Evolutionary conservation across 2,329 filamentous ascomycete genomes (phyloP), one percentile per base, ranked within the genome.

Genomic region (Nannizzia gypsea): DNA sequence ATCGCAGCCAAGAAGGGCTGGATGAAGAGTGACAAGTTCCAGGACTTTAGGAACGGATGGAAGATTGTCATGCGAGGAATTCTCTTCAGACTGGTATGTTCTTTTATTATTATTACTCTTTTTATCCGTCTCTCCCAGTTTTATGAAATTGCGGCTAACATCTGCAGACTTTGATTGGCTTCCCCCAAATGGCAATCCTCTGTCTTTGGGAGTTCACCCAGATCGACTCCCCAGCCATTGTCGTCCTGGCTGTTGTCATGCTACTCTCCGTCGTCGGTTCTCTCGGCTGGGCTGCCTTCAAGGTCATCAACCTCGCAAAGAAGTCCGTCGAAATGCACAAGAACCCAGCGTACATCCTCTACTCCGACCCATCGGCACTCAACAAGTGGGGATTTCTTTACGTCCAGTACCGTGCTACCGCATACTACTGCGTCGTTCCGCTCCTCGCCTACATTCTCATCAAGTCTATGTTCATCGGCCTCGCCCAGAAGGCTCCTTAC

Each of bases 371-470:
- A n/a, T 83, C 89, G 64, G 86, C 88, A 58, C 82, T 97, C 64
- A 96, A 96, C 82, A 95, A 96, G 76, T 96, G 91, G 92, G 92
- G 92, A 22, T 96, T 96, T 79, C 83, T 97, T 65, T 97, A 97
- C 71, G 90, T 97, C 44, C 91, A 96, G 73, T 96, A 95, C 81
- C 88, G 92, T 68, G 92, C 92, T 42, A 92, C 90, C 1, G 90
- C 90, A 42, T 96, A 96, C 81, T 96, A 95, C 78, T 96, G 92
- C 74, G 89, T 96, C 67, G 82, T 95, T 38, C 89, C 90, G 0
- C 76, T 87, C 58, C 79, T 97, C 60, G 74, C 77, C 58, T 95
- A 96, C 73, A 84, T 87, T 40, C 71, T 96, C n/a, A 68, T 95
- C 74, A 96, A 96, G 80, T 83, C 86, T 63, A 85, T 95, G 78